These are phyloP conservation scores for Mycena haematopus DNA, from an alignment of 768 basidiomycete species.

Conservation along the genomic window DNA sequence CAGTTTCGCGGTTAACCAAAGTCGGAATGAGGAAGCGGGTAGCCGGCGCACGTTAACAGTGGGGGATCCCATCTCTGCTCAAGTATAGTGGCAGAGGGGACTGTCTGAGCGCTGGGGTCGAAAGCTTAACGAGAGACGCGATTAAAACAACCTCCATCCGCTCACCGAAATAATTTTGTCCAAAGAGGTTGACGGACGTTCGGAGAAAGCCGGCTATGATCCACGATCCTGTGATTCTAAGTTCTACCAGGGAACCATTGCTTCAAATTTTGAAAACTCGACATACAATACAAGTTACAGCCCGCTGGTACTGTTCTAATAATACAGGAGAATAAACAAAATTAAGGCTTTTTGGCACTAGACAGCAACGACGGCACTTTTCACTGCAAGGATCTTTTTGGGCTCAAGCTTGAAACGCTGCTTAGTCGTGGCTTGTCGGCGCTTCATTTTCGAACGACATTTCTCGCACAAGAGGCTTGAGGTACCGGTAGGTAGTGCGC, in stretches of 20 bases:
- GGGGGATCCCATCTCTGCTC: conserved; percentile 64
- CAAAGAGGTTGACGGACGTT: conserved; percentile 2
- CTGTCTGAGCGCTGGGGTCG: conserved; percentile 1
- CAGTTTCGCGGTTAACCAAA: not conserved
- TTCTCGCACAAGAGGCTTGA: conserved; percentile 48
- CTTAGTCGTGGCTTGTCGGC: conserved; percentile 50
- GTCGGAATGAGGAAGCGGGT: conserved; percentile 1
- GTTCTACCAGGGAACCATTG: not conserved
- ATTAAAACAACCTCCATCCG: not conserved
- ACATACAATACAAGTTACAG: not conserved
- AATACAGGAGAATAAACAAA: not conserved
- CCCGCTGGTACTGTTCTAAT: no score
- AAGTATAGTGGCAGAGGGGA: conserved; percentile 9
- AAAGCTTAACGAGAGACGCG: conserved; percentile 5
- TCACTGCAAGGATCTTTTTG: conserved; percentile 28
- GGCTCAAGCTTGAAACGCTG: conserved; percentile 53
- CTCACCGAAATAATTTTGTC: conserved; percentile 24
- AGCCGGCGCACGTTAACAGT: conserved; percentile 70
- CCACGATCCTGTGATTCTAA: not conserved
- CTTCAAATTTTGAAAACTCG: no score
- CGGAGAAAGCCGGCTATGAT: conserved; percentile 2
- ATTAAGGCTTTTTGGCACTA: not conserved
- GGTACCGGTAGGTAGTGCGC: conserved; percentile 37
- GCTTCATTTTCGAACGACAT: conserved; percentile 53
- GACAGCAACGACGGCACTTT: not conserved